Conservation (phyloP, 208 protist genomes). For the Trypanosomatidae sp. region DNA sequence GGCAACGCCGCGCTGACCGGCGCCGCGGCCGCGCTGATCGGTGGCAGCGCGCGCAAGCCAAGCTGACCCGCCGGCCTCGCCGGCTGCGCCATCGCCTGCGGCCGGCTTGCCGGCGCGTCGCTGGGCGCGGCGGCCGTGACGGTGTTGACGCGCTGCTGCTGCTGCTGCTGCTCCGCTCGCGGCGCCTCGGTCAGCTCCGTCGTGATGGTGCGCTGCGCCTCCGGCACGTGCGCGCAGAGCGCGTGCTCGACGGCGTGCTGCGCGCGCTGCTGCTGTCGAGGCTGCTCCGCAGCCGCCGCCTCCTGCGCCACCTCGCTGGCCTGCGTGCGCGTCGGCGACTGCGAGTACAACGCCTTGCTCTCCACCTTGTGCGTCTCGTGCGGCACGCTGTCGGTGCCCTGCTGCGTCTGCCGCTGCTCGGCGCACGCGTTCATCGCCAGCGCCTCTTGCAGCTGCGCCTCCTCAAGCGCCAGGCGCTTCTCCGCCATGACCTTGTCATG, state of each 20-base stretch:
- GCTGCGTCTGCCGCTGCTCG: too few relatives aligned
- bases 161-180: background rate
- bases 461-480: conserved; percentile 51
- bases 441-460: conserved; percentile 48
- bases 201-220: background rate
- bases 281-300: conserved; percentile 4
- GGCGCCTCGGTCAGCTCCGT: background rate
- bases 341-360: conserved; percentile 8
- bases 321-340: conserved; percentile 1
- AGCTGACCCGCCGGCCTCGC: too few relatives aligned
- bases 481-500: conserved; percentile 18
- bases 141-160: background rate
- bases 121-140: background rate
- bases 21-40: too few relatives aligned
- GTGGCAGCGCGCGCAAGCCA: too few relatives aligned
- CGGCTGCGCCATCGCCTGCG: too few relatives aligned
- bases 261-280: conserved; percentile 18
- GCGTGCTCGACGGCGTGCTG: conserved; percentile 17
- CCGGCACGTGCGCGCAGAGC: background rate
- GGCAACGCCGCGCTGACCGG: too few relatives aligned
- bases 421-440: conserved; percentile 37
- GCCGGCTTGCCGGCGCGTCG: too few relatives aligned
- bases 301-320: conserved; percentile 1
- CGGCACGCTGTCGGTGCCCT: conserved; percentile 11
- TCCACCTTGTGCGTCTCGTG: conserved; percentile 4